These are phyloP conservation scores for Echeveria elegans DNA, from an alignment of 164 flowering plant genomes.

Conservation along the genomic window DNA sequence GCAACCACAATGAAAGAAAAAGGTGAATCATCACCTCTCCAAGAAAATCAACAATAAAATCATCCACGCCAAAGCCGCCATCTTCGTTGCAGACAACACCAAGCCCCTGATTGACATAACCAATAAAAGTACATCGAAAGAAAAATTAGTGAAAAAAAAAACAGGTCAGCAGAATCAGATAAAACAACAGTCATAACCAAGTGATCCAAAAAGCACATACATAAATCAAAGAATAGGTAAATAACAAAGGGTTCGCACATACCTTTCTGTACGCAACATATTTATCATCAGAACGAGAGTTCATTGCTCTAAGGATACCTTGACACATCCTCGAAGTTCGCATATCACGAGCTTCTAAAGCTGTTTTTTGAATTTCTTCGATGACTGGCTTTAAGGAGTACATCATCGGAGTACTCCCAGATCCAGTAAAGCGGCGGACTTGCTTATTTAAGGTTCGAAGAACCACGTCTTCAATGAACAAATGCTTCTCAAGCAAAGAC, in stretches of 20 bases:
- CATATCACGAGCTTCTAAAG: constrained; percentile 42
- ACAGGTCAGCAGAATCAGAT: background rate
- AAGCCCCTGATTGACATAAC: constrained; percentile 55
- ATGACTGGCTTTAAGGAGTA: constrained; percentile 66
- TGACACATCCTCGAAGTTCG: constrained; percentile 47
- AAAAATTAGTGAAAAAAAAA: background rate
- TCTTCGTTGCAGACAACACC: constrained; percentile 97
- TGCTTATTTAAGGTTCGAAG: constrained; percentile 72
- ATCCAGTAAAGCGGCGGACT: constrained; percentile 71
- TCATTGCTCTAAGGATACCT: constrained; percentile 60
- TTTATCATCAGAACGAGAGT: constrained; percentile 75
- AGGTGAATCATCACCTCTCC: constrained; percentile 64
- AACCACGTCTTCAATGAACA: constrained; percentile 83
- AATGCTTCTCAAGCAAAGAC: constrained; percentile 64
- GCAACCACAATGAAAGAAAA: background rate
- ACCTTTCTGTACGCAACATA: constrained; percentile 99
- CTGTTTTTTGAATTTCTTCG: constrained; percentile 57
- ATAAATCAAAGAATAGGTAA: background rate
- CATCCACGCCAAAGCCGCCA: constrained; percentile 81
- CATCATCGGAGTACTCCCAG: constrained; percentile 81
- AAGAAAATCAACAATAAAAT: constrained; percentile 95
- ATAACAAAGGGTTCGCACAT: background rate
- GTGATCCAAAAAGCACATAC: background rate
- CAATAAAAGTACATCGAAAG: constrained; percentile 5
- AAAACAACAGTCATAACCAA: background rate